Base-by-base conservation (phyloP, 78 protist species). In the Andalucia godoyi region DNA sequence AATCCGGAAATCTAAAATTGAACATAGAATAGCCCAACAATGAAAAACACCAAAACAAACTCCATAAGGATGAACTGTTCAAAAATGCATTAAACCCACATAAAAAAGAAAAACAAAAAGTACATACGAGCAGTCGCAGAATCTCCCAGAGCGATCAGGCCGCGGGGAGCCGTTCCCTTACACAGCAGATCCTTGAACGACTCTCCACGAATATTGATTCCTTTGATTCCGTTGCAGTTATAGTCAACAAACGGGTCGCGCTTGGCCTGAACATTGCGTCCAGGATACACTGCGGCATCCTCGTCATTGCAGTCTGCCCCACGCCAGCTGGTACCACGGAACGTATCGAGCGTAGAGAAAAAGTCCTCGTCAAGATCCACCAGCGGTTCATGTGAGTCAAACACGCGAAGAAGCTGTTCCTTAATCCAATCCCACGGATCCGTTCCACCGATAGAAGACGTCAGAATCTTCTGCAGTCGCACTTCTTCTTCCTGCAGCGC, bases 171-270 rank as follows among this genome's bases (percentile, higher is more conserved):
- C 7, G 84, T 57, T 27, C 29, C 51, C 0, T 29, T 37, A 61
- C 90, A 85, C 10, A 60, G 73, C 47, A 43, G 32, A 7, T 87
- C 85, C 52, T 84, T 79, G 42, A 49, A 81, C 15, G 87, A 25
- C 37, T 25, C 30, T 37, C 68, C 67, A 29, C 30, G 33, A 34
- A 10, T 13, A 17, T 79, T 71, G 18, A 32, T 32, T 38, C 86
- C 91, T 29, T 15, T 34, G 69, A 88, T 82, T 41, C 93, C 93
- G 43, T 88, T 88, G 70, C 93, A 88, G 66, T 88, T 74, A 61
- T 41, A n/a, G 68, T 85, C 93, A 10, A 67, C 27, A 23, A 47
- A 50, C 37, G 49, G 75, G 34, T 7, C 21, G 38, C 46, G 2
- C n/a, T n/a, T n/a, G n/a, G n/a, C n/a, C 9, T 1, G 25, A 18